A percentile compares a stretch with the other conserved stretches of the same genome.
phyloP scores from a whole-genome alignment of 306 rosid genomes.

The Trifolium subterraneum region DNA sequence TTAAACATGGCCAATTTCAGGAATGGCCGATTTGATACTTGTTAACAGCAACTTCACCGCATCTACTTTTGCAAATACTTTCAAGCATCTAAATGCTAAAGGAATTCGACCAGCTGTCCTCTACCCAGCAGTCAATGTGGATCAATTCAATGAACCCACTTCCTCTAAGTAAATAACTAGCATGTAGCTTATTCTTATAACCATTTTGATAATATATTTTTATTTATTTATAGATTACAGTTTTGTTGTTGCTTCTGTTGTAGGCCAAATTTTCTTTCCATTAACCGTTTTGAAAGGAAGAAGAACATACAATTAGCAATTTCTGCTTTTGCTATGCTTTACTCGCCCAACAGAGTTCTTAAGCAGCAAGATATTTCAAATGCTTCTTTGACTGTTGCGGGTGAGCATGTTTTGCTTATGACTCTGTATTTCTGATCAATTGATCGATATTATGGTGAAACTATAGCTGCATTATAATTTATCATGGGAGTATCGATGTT shows the following conservation, averaged over 20 bases:
- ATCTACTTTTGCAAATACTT: slow-evolving; percentile 83
- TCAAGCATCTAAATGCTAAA: slow-evolving; percentile 66
- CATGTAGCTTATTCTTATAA: slow-evolving; percentile 35
- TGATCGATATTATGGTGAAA: slow-evolving; percentile 21
- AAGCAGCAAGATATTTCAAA: slow-evolving; percentile 54
- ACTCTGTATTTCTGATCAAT: slow-evolving; percentile 10
- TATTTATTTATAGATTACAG: slow-evolving; percentile 10
- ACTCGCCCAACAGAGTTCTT: slow-evolving; percentile 46
- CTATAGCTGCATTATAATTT: slow-evolving; percentile 21
- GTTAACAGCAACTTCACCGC: slow-evolving; percentile 94
- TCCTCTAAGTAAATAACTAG: slow-evolving; percentile 67
- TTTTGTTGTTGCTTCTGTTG: slow-evolving; percentile 19
- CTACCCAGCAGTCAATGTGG: slow-evolving; percentile 90
- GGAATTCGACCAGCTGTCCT: slow-evolving; percentile 85
- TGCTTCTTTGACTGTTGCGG: slow-evolving; percentile 75
- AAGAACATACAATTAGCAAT: slow-evolving; percentile 85
- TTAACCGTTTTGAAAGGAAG: slow-evolving; percentile 90
- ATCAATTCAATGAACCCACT: slow-evolving; percentile 75
- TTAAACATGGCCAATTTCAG: slow-evolving; percentile 53
- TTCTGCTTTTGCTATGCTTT: slow-evolving; percentile 75
- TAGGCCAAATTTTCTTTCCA: slow-evolving; percentile 84
- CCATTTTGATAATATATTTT: slow-evolving; percentile 13
- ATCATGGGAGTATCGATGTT: slow-evolving; percentile 14
- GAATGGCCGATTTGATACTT: slow-evolving; percentile 85
- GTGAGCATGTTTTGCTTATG: slow-evolving; percentile 51